phyloP scores from a whole-genome alignment of 2,329 filamentous ascomycete genomes.

The Lachnellula hyalina region DNA sequence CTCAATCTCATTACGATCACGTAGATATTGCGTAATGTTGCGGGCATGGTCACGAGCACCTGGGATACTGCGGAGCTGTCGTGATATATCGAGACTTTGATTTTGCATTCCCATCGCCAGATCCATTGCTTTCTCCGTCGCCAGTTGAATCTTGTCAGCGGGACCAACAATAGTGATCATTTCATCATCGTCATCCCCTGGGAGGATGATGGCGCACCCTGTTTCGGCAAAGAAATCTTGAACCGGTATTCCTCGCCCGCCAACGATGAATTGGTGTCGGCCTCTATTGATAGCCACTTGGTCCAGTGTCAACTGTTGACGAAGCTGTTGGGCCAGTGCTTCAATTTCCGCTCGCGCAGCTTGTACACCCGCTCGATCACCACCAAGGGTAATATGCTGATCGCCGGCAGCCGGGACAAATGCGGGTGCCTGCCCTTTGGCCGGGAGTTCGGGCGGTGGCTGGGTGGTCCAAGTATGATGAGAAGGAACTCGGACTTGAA shows the following conservation, averaged over 20 bases:
- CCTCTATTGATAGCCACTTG: slow-evolving; percentile 79
- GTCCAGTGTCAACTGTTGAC: slow-evolving; percentile 68
- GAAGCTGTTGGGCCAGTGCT: slow-evolving; percentile 68
- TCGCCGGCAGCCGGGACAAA: slow-evolving; percentile 68
- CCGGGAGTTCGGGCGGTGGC: slow-evolving; percentile 58
- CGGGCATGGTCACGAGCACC: slow-evolving; percentile 73
- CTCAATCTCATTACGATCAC: slow-evolving; percentile 73
- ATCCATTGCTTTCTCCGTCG: slow-evolving; percentile 79
- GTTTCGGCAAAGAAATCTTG: slow-evolving; percentile 88
- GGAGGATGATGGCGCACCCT: slow-evolving; percentile 82
- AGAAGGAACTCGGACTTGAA: slow-evolving; percentile 77
- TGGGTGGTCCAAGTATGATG: slow-evolving; percentile 69
- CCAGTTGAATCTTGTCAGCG: slow-evolving; percentile 64
- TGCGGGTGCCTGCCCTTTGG: slow-evolving; percentile 57
- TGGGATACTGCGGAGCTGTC: slow-evolving; percentile 70
- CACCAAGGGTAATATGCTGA: slow-evolving; percentile 77
- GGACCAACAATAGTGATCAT: slow-evolving; percentile 81
- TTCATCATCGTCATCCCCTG: slow-evolving; percentile 68
- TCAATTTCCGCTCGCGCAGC: slow-evolving; percentile 77
- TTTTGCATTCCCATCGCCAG: slow-evolving; percentile 83
- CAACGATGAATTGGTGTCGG: slow-evolving; percentile 91
- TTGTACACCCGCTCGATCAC: slow-evolving; percentile 78
- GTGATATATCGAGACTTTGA: slow-evolving; percentile 75
- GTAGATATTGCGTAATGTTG: slow-evolving; percentile 82
- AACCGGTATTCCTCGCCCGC: slow-evolving; percentile 70